Percentiles rank a stretch among this genome's conserved stretches.
These are phyloP conservation scores for Sugiyamaella sp. DNA, from an alignment of 1,139 yeast species.

Conservation along the genomic window DNA sequence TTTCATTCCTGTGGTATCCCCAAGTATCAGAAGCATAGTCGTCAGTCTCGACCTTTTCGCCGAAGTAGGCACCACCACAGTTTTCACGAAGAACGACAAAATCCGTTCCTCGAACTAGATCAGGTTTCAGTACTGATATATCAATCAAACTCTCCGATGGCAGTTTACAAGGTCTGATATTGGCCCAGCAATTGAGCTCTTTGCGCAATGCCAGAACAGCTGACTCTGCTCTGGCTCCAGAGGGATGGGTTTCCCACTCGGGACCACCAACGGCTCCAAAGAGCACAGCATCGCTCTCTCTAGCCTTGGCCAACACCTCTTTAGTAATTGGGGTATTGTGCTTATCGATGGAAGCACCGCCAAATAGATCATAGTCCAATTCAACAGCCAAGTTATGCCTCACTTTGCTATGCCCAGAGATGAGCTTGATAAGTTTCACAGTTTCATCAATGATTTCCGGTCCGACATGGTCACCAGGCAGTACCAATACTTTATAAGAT, in stretches of 20 bases:
- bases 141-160: constrained; percentile 71
- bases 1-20: constrained; percentile 74
- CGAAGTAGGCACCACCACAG: constrained; percentile 88
- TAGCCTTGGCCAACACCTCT: constrained; percentile 71
- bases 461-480: constrained; percentile 94
- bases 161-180: constrained; percentile 84
- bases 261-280: constrained; percentile 97
- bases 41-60: constrained; percentile 77
- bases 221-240: constrained; percentile 72
- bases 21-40: constrained; percentile 83
- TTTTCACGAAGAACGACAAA: constrained; percentile 82
- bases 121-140: constrained; percentile 72
- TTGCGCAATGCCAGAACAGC: constrained; percentile 80
- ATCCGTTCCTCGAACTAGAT: constrained; percentile 75
- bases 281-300: constrained; percentile 80
- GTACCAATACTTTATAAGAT: constrained; percentile 66
- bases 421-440: constrained; percentile 74
- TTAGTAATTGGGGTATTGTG: constrained; percentile 83
- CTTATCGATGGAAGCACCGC: constrained; percentile 93
- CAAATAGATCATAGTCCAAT: constrained; percentile 74
- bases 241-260: constrained; percentile 76
- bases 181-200: constrained; percentile 79
- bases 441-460: constrained; percentile 82
- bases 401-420: constrained; percentile 49
- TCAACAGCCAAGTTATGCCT: constrained; percentile 54